Percentiles rank a stretch among this genome's conserved stretches.
Evolutionary conservation across 345 rosid genomes (phyloP).

Genomic region (Camelina sativa): DNA sequence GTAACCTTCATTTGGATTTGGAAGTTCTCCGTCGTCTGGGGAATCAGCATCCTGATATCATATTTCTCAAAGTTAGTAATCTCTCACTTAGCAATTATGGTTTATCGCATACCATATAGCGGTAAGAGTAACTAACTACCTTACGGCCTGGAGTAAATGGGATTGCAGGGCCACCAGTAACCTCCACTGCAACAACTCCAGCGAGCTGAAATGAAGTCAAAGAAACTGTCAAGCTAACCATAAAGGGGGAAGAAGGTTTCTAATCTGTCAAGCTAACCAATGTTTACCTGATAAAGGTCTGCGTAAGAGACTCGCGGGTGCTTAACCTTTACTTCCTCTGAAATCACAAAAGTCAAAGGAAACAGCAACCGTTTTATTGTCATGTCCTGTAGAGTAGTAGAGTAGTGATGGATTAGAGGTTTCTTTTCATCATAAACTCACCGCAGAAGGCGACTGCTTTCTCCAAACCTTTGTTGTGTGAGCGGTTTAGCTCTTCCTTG

Average conservation of each 20-base stretch:
- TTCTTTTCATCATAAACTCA: constrained; percentile 36
- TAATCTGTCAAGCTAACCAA: background rate
- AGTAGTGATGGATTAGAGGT: background rate
- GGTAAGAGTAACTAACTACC: constrained; percentile 50
- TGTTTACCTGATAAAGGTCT: constrained; percentile 77
- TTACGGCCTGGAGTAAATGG: constrained; percentile 75
- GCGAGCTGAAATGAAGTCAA: constrained; percentile 60
- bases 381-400: background rate
- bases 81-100: background rate
- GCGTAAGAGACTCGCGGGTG: constrained; percentile 75
- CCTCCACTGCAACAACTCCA: constrained; percentile 86
- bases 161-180: constrained; percentile 78
- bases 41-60: constrained; percentile 62
- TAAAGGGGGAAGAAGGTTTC: background rate
- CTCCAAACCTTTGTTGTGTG: constrained; percentile 64
- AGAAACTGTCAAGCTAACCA: background rate
- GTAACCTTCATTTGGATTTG: constrained; percentile 69
- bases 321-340: constrained; percentile 69
- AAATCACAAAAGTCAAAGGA: constrained; percentile 31
- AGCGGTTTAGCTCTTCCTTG: constrained; percentile 55
- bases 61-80: background rate
- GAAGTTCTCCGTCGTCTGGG: constrained; percentile 81
- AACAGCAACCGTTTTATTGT: constrained; percentile 10
- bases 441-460: constrained; percentile 76
- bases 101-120: background rate